Base-by-base conservation (phyloP, 2,329 filamentous ascomycete species). In the Botrytis squamosa region DNA sequence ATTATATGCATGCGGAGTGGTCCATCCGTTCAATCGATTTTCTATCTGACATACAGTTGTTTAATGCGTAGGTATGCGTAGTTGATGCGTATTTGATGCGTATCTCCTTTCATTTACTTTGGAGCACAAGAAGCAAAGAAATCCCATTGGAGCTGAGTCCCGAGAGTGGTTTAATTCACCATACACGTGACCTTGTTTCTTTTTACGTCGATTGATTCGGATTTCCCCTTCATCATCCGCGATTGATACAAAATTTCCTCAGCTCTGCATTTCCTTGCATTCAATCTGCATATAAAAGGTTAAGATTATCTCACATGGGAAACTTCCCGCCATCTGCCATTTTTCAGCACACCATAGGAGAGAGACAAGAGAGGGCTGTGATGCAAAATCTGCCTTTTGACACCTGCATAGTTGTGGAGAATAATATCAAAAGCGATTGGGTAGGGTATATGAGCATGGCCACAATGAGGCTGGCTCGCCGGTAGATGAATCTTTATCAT, bases 11-110 rank as follows among this genome's bases (percentile, higher is more conserved):
- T 44, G 42, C 60, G 70, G 70, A 72, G 46, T 36, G 60, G 70
- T 46, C 64, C 44, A 67, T 72, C 70, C 70, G 70, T 55, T 66
- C 60, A 44, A 64, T 72, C 36, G 60, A 66, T 67, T 72, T 66
- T 67, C 46, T 72, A 72, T 72, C 70, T 66, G 59, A 72, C 70
- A 64, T 72, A 72, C 70, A 72, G 70, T 66, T 57, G n/a, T 71
- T 40, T 29, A 18, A 68, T 68, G 66, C 66, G 66, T 68, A 68
- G 18, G 40, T 57, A 66, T 71, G 70, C 70, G 60, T 55, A 71
- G 29, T 52, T 57, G 44, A 66, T 71, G 69, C 69, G 69, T 40
- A 65, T 40, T 40, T 38, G 10, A 65, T 65, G 70, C 38, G 60
- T 55, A 66, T 52, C 44, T 66, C 38, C 44, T 57, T 57, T 65